Evolutionary conservation across 108 stramenopile genomes (phyloP), one percentile per base, ranked within the genome.

Genomic region (Pseudonitzschia multiseries): DNA sequence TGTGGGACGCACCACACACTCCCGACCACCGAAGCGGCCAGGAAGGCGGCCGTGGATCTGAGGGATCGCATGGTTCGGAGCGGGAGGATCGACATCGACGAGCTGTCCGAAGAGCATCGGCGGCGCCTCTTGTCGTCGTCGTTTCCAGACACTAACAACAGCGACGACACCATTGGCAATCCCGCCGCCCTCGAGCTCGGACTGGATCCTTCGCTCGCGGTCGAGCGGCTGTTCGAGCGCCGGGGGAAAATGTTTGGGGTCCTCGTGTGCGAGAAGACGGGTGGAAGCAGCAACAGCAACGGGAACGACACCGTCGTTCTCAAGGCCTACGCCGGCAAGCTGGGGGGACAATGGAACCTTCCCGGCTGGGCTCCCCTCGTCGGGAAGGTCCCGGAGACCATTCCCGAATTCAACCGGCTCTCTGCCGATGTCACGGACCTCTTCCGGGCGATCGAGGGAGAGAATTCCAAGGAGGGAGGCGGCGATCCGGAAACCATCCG

Each of bases 261-360:
- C 9, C 54, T 56, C 54, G 54, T 56, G 4, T 56, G 54, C 24
- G 54, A 56, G 26, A 10, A 22, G 2, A 24, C 54, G 2, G 10
- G 24, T 10, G 26, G 26, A 2, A 22, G 24, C 21, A 26, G 24
- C 26, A 56, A 9, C 54, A 24, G 22, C 9, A 24, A 26, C 26
- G 54, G 10, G 5, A 56, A 20, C 54, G 22, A 56, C 9, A 26
- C 10, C 24, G 54, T 56, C 6, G 26, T 56, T 10, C 54, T 56
- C 54, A 56, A 56, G 54, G 54, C 54, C 21, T 56, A 56, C 26
- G 54, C 54, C 54, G 54, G 54, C 21, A 56, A 56, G 54, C n/a
- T 56, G 6, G 54, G 54, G 5, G 54, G 54, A 9, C 22, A 24
- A 10, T 56, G 54, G 54, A 56, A 56, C 26, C 54, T 56, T 10